Percentiles rank a stretch among this genome's conserved stretches.
Conservation (phyloP, 176 grass and related monocot genomes). For the Avena insularis region DNA sequence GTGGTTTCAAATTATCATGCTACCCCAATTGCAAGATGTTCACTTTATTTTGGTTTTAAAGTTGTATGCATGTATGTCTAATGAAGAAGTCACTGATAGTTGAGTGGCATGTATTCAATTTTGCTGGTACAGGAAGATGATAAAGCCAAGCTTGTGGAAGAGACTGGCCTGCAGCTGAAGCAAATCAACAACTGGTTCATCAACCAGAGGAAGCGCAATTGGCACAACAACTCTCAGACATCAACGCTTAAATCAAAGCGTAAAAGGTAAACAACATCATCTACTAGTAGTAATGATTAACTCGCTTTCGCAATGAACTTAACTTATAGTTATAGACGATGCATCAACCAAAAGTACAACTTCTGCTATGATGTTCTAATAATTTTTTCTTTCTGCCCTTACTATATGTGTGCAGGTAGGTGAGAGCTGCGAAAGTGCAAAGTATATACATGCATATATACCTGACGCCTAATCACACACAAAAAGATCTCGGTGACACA, state of each 20-base stretch:
- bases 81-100: slow-evolving; percentile 6
- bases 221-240: slow-evolving; percentile 96
- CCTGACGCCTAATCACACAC: slow-evolving; percentile 69
- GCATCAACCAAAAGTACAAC: not conserved
- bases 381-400: not conserved
- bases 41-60: not conserved
- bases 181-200: slow-evolving; percentile 99
- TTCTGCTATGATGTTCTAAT: not conserved
- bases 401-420: slow-evolving; percentile 33
- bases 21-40: not conserved
- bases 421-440: slow-evolving; percentile 27
- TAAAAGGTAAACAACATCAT: slow-evolving; percentile 66
- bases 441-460: slow-evolving; percentile 28
- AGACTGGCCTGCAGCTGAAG: slow-evolving; percentile 96
- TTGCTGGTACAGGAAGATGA: slow-evolving; percentile 81
- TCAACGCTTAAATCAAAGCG: slow-evolving; percentile 98
- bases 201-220: slow-evolving; percentile 99
- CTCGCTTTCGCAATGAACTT: not conserved
- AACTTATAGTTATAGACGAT: not conserved
- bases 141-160: slow-evolving; percentile 98
- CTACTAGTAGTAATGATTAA: not conserved
- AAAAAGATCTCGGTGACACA: slow-evolving; percentile 40
- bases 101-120: not conserved
- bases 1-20: slow-evolving; percentile 13
- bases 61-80: not conserved